These are phyloP conservation scores for Anthostomella pinea DNA, from an alignment of 2,329 filamentous ascomycete genomes.

Conservation along the genomic window DNA sequence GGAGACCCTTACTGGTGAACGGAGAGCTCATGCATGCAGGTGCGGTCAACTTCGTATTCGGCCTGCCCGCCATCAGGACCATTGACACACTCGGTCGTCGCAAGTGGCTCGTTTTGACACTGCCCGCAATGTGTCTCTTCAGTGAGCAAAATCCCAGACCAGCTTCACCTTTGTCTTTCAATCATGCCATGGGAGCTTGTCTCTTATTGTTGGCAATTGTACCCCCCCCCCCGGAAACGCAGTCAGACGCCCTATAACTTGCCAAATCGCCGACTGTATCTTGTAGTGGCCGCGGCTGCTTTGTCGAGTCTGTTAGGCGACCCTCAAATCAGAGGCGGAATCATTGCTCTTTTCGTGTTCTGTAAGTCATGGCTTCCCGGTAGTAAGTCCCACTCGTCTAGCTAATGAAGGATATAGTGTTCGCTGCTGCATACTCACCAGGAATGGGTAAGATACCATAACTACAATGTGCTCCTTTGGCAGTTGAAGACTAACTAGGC, in stretches of 20 bases:
- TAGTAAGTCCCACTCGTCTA: not conserved
- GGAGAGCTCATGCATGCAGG: constrained; percentile 26
- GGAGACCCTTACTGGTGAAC: too few relatives aligned
- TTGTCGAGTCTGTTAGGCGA: constrained; percentile 30
- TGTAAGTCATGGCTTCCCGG: constrained; percentile 18
- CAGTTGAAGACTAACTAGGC: constrained; percentile 6
- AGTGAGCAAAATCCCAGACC: too few relatives aligned
- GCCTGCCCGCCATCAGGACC: constrained; percentile 38
- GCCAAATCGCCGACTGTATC: too few relatives aligned
- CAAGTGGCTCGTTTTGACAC: constrained; percentile 41
- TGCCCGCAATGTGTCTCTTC: constrained; percentile 43
- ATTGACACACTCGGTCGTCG: constrained; percentile 41
- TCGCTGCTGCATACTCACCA: constrained; percentile 42
- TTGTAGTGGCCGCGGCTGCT: constrained; percentile 39
- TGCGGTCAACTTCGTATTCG: constrained; percentile 41
- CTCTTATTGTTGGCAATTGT: too few relatives aligned
- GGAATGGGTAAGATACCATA: constrained; percentile 24
- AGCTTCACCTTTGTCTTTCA: too few relatives aligned
- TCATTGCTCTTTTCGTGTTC: constrained; percentile 38
- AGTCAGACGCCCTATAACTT: too few relatives aligned
- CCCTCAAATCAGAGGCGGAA: constrained; percentile 20
- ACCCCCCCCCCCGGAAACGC: too few relatives aligned
- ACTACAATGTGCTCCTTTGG: not conserved
- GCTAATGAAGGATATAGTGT: constrained; percentile 27
- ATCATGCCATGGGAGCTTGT: too few relatives aligned